Evolutionary conservation across 2,329 filamentous ascomycete species (phyloP), one percentile per base, ranked within the genome.

Genomic region (Aulographum hederae): DNA sequence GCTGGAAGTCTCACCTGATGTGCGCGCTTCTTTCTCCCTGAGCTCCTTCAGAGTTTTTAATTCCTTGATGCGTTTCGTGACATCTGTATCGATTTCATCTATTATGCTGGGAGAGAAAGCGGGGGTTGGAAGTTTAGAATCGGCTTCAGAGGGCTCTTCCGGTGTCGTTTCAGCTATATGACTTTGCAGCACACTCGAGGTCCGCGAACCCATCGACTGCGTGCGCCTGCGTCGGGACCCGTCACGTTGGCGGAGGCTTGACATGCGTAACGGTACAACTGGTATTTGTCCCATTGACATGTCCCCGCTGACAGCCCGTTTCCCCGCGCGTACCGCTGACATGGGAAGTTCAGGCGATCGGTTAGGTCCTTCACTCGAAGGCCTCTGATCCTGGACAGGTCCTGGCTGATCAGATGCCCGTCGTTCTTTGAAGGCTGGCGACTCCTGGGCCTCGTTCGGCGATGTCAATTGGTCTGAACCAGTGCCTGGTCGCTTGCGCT

Each of bases 61-160:
- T 41, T 73, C 58, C 41, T 61, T 59, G 31, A 73, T 73, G 27
- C 64, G 55, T 34, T 61, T 61, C 21, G 63, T 65, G 5, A 73
- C 68, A 26, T 68, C 58, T 39, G 63, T 67, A 18, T 69, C 64
- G 17, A 25, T 32, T n/a, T 27, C 35, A 2, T 35, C 34, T 28
- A 53, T 46, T 32, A 57, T 49, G 26, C 40, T 33, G 5, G 26
- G 32, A 12, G 31, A 26, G 12, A 37, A 32, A 3, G 45, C 43
- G 34, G 50, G 48, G 18, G 12, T 29, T 20, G 28, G 25, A 11
- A 26, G 28, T 13, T n/a, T 13, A 25, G 10, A 10, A 13, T 25
- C 21, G 21, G 21, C 21, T 10, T 25, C 13, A 10, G 21, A 25
- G 13, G 21, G 21, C 13, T 29, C 27, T 15, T 29, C 27, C 11